Evolutionary conservation across 176 grass and related monocot species (phyloP).

Genomic region (Pontederia paniculata): DNA sequence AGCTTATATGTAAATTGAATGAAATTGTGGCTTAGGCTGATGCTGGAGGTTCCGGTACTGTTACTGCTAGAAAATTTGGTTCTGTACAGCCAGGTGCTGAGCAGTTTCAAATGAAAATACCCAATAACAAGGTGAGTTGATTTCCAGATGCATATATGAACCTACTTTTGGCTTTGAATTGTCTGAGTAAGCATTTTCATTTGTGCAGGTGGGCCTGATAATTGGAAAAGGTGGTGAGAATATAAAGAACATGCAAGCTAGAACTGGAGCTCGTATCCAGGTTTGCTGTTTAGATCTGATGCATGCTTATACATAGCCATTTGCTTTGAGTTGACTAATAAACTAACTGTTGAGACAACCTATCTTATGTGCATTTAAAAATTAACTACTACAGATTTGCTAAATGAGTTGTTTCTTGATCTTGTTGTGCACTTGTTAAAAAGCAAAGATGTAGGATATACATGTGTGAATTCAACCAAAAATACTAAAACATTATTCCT

Average conservation of each 20-base stretch:
- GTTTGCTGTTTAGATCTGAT: slow-evolving; percentile 17
- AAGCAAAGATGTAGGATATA: too few species aligned
- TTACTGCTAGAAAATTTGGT: slow-evolving; percentile 38
- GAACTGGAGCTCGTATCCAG: slow-evolving; percentile 84
- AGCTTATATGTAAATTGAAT: slow-evolving; percentile 2
- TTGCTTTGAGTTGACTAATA: too few species aligned
- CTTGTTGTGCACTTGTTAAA: too few species aligned
- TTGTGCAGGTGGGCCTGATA: slow-evolving; percentile 70
- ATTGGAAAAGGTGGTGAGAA: slow-evolving; percentile 93
- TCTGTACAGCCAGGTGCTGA: slow-evolving; percentile 54
- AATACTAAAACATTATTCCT: too few species aligned
- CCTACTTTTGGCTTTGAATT: neutral
- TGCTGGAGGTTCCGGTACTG: slow-evolving; percentile 49
- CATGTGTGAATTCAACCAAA: too few species aligned
- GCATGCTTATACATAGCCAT: too few species aligned
- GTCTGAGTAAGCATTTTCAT: neutral
- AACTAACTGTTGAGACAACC: too few species aligned
- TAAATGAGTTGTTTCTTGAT: too few species aligned
- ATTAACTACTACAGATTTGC: too few species aligned
- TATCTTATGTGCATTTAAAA: too few species aligned
- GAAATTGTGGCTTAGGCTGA: slow-evolving; percentile 47
- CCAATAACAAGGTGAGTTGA: slow-evolving; percentile 64
- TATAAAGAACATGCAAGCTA: slow-evolving; percentile 94
- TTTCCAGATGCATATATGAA: neutral
- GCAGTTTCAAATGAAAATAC: slow-evolving; percentile 86